phyloP scores from a whole-genome alignment of 768 basidiomycete species.

The Zangia roseola region DNA sequence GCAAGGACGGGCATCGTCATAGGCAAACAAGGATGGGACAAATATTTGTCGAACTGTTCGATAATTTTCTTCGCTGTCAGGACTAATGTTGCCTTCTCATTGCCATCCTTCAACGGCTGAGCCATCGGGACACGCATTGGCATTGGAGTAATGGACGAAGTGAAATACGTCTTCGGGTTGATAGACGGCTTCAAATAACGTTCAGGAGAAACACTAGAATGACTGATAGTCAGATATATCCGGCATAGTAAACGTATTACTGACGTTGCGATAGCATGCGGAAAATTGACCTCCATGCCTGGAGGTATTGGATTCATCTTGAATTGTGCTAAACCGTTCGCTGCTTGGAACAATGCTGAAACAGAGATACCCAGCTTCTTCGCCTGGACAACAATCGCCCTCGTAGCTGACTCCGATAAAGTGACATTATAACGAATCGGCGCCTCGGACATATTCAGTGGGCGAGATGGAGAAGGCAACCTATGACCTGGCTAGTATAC shows the following conservation, averaged over 20 bases:
- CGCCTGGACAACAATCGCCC: slow-evolving; percentile 7
- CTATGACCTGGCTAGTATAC: slow-evolving; percentile 8
- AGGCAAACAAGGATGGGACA: slow-evolving; percentile 15
- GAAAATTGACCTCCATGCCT: slow-evolving; percentile 14
- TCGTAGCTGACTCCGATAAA: slow-evolving; percentile 8
- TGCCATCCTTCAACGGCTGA: background rate
- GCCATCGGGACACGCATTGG: slow-evolving; percentile 20
- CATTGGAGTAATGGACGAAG: slow-evolving; percentile 13
- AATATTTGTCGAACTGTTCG: slow-evolving; percentile 9
- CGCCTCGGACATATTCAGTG: slow-evolving; percentile 13
- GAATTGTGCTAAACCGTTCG: slow-evolving; percentile 19
- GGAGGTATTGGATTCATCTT: slow-evolving; percentile 19
- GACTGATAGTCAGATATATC: background rate
- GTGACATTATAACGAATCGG: background rate
- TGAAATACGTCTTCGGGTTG: slow-evolving; percentile 16
- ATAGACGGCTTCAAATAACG: slow-evolving; percentile 17
- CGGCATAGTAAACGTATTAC: background rate
- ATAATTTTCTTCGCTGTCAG: slow-evolving; percentile 13
- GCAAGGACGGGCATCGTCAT: background rate
- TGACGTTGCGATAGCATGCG: slow-evolving; percentile 9
- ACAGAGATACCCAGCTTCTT: slow-evolving; percentile 12
- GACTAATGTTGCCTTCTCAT: slow-evolving; percentile 10
- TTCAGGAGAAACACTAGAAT: slow-evolving; percentile 17
- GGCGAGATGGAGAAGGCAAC: slow-evolving; percentile 6
- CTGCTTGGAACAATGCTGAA: slow-evolving; percentile 21